Evolutionary conservation across 768 basidiomycete genomes (phyloP).

Genomic region (Imleria badia): DNA sequence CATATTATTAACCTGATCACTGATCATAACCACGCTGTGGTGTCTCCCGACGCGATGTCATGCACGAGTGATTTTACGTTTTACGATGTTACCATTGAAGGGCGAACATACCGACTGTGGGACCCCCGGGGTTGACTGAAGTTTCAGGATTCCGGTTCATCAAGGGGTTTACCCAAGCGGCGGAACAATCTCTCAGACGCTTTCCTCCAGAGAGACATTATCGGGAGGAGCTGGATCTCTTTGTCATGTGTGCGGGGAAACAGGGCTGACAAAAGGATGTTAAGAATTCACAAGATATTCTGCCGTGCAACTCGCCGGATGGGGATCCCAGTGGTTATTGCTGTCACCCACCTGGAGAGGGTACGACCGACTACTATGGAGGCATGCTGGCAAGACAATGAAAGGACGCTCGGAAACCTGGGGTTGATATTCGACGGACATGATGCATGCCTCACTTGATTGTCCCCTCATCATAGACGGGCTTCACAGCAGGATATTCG

Average conservation of each 20-base stretch:
- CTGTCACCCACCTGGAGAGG: constrained; percentile 38
- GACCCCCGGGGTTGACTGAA: constrained; percentile 31
- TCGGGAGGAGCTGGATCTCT: constrained; percentile 18
- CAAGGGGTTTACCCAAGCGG: background rate
- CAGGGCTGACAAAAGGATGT: constrained; percentile 15
- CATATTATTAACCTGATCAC: constrained; percentile 41
- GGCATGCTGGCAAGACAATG: constrained; percentile 33
- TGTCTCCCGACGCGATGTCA: constrained; percentile 29
- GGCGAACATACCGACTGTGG: constrained; percentile 22
- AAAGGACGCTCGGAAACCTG: constrained; percentile 10
- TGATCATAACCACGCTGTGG: constrained; percentile 17
- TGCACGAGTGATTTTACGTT: constrained; percentile 30
- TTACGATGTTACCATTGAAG: constrained; percentile 26
- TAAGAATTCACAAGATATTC: constrained; percentile 24
- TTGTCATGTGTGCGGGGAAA: constrained; percentile 24
- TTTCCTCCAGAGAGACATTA: constrained; percentile 34
- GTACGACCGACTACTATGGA: constrained; percentile 31
- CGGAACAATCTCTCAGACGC: constrained; percentile 10
- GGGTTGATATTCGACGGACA: constrained; percentile 28
- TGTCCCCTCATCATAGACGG: constrained; percentile 13
- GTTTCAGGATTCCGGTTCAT: constrained; percentile 8
- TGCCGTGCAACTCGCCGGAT: constrained; percentile 32
- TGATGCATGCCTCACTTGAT: constrained; percentile 30
- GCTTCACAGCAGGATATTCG: constrained; percentile 20
- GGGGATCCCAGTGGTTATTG: constrained; percentile 37